Evolutionary conservation across 1,284 basidiomycete genomes (phyloP).

Genomic region (Leccinum pseudoinsigne): DNA sequence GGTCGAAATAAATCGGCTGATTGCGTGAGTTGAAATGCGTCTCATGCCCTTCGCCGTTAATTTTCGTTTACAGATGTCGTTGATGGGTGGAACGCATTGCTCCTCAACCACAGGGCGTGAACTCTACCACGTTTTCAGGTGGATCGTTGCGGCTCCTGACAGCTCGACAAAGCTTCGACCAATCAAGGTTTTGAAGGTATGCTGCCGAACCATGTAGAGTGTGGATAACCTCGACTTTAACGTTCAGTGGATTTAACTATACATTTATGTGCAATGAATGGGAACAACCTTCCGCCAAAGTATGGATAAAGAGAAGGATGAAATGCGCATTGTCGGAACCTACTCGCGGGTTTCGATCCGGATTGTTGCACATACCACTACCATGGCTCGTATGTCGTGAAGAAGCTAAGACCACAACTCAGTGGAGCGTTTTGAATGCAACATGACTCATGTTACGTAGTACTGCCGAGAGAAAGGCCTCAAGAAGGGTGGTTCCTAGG

Average conservation of each 20-base stretch:
- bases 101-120: slow-evolving; percentile 65
- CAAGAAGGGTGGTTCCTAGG: neutral
- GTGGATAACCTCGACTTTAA: neutral
- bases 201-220: neutral
- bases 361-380: neutral
- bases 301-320: neutral
- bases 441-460: neutral
- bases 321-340: neutral
- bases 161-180: slow-evolving; percentile 78
- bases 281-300: neutral
- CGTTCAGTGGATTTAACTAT: too few relatives aligned
- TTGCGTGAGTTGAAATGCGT: slow-evolving; percentile 48
- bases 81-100: slow-evolving; percentile 82
- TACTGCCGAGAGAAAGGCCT: neutral
- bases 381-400: neutral
- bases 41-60: neutral
- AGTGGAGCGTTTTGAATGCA: neutral
- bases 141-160: slow-evolving; percentile 80
- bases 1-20: neutral
- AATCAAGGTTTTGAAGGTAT: slow-evolving; percentile 62
- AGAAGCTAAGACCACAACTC: neutral
- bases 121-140: slow-evolving; percentile 78
- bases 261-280: neutral
- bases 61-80: slow-evolving; percentile 33
- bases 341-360: neutral